Evolutionary conservation across 1,139 yeast species (phyloP).

Genomic region (Geotrichum aggregatum): DNA sequence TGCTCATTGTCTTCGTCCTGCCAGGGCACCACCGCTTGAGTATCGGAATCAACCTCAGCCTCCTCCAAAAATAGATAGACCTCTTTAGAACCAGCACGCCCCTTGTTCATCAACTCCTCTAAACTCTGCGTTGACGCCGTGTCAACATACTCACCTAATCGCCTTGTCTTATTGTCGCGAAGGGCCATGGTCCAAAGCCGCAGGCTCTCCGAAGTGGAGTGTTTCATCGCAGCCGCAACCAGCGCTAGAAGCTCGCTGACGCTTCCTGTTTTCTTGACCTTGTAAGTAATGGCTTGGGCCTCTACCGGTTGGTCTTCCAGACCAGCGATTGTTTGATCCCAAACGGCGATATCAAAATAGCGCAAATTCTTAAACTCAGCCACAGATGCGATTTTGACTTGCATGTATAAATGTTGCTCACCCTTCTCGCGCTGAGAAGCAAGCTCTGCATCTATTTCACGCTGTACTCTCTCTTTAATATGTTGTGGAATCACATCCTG

Average conservation of each 20-base stretch:
- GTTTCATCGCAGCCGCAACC: constrained; percentile 45
- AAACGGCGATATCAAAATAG: constrained; percentile 64
- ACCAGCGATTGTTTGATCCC: constrained; percentile 26
- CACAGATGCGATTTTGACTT: constrained; percentile 53
- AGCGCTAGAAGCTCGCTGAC: constrained; percentile 45
- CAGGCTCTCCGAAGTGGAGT: constrained; percentile 33
- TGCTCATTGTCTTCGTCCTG: constrained; percentile 26
- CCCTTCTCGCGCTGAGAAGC: constrained; percentile 60
- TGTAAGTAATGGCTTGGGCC: constrained; percentile 51
- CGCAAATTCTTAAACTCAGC: constrained; percentile 54
- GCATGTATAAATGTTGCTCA: constrained; percentile 72
- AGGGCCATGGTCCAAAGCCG: constrained; percentile 64
- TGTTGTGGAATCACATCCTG: constrained; percentile 65
- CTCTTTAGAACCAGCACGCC: constrained; percentile 19
- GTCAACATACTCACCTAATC: constrained; percentile 56
- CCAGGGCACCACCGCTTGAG: constrained; percentile 3
- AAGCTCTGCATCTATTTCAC: constrained; percentile 56
- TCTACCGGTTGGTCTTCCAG: constrained; percentile 32
- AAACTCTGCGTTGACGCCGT: constrained; percentile 40
- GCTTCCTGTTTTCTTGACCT: constrained; percentile 50
- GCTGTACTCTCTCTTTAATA: constrained; percentile 60
- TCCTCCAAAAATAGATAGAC: constrained; percentile 35
- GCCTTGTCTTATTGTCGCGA: constrained; percentile 68
- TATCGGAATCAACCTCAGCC: constrained; percentile 25
- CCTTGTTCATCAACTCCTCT: constrained; percentile 44